Percentiles rank a stretch among this genome's conserved stretches.
Evolutionary conservation across 805 yeast species (phyloP).

Genomic region (Metschnikowia hibisci): DNA sequence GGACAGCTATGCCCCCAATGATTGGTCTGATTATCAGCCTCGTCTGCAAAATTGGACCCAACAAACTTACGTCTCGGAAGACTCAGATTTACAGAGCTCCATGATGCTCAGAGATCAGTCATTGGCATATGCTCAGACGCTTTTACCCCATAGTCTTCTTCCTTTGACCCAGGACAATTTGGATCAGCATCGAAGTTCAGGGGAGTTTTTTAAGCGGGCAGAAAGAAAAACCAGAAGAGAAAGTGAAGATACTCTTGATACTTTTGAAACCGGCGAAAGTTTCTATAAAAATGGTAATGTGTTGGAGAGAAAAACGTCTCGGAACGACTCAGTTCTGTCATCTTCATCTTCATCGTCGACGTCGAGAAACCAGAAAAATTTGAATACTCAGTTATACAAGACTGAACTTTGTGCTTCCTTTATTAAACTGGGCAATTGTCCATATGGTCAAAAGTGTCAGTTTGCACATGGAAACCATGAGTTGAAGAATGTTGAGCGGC

Average conservation of each 20-base stretch:
- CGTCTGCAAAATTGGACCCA: conserved; percentile 1
- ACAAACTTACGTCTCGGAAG: not conserved
- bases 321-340: conserved; percentile 11
- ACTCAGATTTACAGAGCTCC: conserved; percentile 6
- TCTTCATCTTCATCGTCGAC: conserved; percentile 7
- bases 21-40: conserved; percentile 11
- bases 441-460: conserved; percentile 88
- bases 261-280: not conserved
- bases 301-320: conserved; percentile 4
- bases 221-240: too few species aligned
- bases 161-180: conserved; percentile 39
- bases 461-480: conserved; percentile 88
- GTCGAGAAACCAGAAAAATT: conserved; percentile 10
- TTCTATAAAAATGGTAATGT: not conserved
- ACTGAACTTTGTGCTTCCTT: conserved; percentile 86
- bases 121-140: conserved; percentile 20
- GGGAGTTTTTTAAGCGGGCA: too few species aligned
- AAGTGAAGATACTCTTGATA: too few species aligned
- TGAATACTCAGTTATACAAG: conserved; percentile 72
- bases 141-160: conserved; percentile 24
- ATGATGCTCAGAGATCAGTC: conserved; percentile 23
- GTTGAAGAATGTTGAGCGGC: conserved; percentile 65
- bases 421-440: conserved; percentile 64
- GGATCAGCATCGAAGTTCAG: conserved; percentile 5
- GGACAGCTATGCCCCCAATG: too few species aligned